A percentile compares a stretch with the other conserved stretches of the same genome.
Conservation (phyloP, 2,329 filamentous ascomycete species). For the Trichoderma breve region DNA sequence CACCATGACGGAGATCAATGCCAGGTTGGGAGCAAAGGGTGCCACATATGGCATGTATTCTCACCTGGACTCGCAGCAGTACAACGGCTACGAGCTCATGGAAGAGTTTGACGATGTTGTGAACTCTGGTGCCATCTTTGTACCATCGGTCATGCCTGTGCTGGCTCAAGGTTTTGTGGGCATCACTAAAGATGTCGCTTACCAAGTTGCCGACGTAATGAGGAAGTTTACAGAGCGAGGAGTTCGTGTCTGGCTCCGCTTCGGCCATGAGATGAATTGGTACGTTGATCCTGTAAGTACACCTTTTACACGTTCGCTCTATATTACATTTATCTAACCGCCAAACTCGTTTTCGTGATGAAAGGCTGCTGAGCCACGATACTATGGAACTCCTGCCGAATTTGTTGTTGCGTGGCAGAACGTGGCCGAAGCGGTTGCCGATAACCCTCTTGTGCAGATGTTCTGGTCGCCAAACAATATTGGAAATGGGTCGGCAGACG, state of each 20-base stretch:
- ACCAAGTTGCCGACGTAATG: not conserved
- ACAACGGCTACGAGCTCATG: not conserved
- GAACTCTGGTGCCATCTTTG: not conserved
- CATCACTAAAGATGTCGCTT: not conserved
- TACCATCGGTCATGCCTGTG: not conserved
- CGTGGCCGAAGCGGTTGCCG: not conserved
- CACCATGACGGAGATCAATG: too few species aligned
- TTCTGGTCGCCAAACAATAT: not conserved
- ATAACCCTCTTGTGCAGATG: not conserved
- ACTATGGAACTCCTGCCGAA: not conserved
- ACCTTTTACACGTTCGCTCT: too few species aligned
- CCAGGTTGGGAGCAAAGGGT: too few species aligned
- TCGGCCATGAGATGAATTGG: not conserved
- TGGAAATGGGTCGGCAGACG: not conserved
- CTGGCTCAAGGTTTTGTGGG: not conserved
- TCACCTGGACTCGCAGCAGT: too few species aligned
- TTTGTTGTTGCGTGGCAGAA: not conserved
- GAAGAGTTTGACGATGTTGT: not conserved
- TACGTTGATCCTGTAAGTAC: not conserved
- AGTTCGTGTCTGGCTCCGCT: not conserved
- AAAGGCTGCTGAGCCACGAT: not conserved
- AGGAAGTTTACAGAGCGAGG: not conserved
- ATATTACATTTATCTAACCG: too few species aligned
- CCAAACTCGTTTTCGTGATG: too few species aligned
- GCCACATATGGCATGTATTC: too few species aligned